Base-by-base conservation (phyloP, 75 land plant species). In the Larix kaempferi region DNA sequence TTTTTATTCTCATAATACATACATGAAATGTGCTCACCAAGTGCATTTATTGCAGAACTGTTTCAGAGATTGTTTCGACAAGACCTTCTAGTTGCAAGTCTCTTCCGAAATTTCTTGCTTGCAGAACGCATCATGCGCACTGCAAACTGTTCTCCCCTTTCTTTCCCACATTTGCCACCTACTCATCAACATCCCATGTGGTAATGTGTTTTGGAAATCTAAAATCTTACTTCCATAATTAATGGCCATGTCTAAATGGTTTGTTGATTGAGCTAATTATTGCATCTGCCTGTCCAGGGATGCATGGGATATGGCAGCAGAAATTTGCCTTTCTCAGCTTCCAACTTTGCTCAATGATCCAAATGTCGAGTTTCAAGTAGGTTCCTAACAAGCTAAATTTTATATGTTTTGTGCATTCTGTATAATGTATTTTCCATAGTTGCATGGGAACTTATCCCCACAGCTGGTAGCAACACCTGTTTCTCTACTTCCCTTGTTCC, bases 221-320 rank as follows among this genome's bases (percentile, higher is more conserved):
- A 0, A 16, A 77, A 19, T 22, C 11, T 44, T 15, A 8, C 4
- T 41, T 74, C 16, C 14, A 7, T 13, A 17, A 23, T 56, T 22
- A 19, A 10, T 56, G 10, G 5, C 25, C 35, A 26, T 59, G 16
- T 23, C 5, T 26, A 66, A 2, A 26, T 14, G 39, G 8, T 1
- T 79, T 33, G 4, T 76, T 57, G 27, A 59, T 33, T 77, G 71
- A 37, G 33, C 1, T 16, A 19, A 21, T 56, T 23, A 59, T 6
- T 69, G 17, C 21, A n/a, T 41, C 10, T 69, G 23, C 57, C 10
- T 41, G 41, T 85, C 12, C 78, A 96, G 99, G 99, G 91, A 96
- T 86, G 99, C 99, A 66, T 94, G 99, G 99, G 99, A 96, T 76
- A 96, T 96, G 99, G 99, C 99, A 84, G 98, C 99, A 56, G 99